Evolutionary conservation across 1,284 basidiomycete genomes (phyloP).

Genomic region (Naganishia sp.): DNA sequence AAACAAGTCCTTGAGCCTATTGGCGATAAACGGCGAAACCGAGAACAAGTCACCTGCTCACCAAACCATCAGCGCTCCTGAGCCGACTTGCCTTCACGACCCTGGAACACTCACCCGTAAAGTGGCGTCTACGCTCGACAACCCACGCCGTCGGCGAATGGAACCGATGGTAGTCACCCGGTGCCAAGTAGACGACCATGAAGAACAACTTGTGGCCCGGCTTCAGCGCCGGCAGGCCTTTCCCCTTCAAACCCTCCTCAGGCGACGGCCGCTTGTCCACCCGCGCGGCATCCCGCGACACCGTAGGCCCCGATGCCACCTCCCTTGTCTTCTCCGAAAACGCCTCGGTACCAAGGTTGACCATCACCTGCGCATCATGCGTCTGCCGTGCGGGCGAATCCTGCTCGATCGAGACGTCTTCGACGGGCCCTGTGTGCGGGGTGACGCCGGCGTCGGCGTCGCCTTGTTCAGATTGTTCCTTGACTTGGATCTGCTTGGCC

Average conservation of each 20-base stretch:
- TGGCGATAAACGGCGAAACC: constrained; percentile 94
- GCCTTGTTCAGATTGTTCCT: constrained; percentile 33
- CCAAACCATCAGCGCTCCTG: not conserved
- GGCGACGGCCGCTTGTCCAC: constrained; percentile 54
- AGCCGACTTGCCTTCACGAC: not conserved
- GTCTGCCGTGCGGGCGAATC: constrained; percentile 64
- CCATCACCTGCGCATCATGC: constrained; percentile 62
- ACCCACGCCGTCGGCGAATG: constrained; percentile 96
- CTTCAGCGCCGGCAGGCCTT: constrained; percentile 48
- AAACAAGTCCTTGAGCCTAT: constrained; percentile 87
- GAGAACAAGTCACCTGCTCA: constrained; percentile 83
- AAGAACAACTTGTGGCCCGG: constrained; percentile 85
- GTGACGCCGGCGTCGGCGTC: constrained; percentile 34
- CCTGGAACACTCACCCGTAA: constrained; percentile 66
- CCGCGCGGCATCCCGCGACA: not conserved
- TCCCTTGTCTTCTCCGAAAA: constrained; percentile 54
- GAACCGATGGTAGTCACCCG: constrained; percentile 98
- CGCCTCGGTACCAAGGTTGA: constrained; percentile 47
- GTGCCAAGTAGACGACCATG: constrained; percentile 93
- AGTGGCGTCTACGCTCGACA: constrained; percentile 91
- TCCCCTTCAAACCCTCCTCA: constrained; percentile 12
- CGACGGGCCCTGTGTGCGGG: constrained; percentile 24
- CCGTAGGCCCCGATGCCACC: not conserved
- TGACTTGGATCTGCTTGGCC: constrained; percentile 36
- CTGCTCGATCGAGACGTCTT: constrained; percentile 50